Evolutionary conservation across 306 rosid genomes (phyloP).

Genomic region (Prunus salicina): DNA sequence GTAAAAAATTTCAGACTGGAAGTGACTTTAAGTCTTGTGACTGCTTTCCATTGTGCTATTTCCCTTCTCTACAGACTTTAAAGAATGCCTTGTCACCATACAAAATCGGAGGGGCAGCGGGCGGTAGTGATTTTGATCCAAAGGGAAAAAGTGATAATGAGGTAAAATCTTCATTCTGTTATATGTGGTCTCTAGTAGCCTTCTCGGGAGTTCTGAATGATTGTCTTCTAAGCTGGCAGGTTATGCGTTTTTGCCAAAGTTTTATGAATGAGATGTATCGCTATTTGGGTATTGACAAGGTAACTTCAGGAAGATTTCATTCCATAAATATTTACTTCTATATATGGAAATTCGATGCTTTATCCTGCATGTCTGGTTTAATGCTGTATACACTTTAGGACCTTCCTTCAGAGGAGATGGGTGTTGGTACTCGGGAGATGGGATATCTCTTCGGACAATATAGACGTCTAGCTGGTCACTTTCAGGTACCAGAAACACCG

Average conservation of each 20-base stretch:
- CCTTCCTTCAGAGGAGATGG: constrained; percentile 99
- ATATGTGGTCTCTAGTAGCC: constrained; percentile 8
- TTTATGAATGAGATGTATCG: constrained; percentile 93
- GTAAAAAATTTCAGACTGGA: constrained; percentile 15
- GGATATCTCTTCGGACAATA: constrained; percentile 98
- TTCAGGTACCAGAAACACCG: constrained; percentile 61
- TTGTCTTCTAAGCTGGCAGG: constrained; percentile 55
- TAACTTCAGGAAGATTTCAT: constrained; percentile 35
- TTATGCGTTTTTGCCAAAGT: constrained; percentile 99
- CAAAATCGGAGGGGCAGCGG: constrained; percentile 98
- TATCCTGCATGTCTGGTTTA: constrained; percentile 27
- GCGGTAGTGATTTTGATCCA: constrained; percentile 99
- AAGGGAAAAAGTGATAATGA: constrained; percentile 95
- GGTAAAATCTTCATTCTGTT: constrained; percentile 43
- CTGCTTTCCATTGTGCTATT: constrained; percentile 13
- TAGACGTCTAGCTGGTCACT: constrained; percentile 90
- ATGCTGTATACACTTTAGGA: constrained; percentile 55
- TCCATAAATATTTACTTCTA: not conserved
- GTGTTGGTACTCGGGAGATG: constrained; percentile 99
- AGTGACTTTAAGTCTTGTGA: constrained; percentile 1
- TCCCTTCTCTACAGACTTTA: constrained; percentile 59
- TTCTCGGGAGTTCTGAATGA: constrained; percentile 29
- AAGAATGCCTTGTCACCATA: constrained; percentile 95
- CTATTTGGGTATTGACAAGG: constrained; percentile 98
- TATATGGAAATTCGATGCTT: constrained; percentile 1